phyloP scores from a whole-genome alignment of 495 filamentous ascomycete species.

The Xylaria acuta region DNA sequence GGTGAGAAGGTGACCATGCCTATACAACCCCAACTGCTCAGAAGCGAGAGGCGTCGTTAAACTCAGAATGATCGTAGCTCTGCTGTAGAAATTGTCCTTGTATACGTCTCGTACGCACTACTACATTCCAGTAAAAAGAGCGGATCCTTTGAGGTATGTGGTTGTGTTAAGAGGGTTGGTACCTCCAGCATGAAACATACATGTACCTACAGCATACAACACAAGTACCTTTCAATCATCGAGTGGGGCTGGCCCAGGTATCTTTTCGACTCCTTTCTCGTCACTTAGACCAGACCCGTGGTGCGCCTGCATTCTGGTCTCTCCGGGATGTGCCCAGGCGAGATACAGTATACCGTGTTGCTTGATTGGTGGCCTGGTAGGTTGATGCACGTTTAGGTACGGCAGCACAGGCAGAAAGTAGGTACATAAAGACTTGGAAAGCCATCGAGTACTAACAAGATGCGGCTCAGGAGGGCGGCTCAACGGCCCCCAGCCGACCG shows the following conservation, averaged over 20 bases:
- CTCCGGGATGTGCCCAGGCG: not conserved
- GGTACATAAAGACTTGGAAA: constrained; percentile 10
- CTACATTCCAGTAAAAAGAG: constrained; percentile 2
- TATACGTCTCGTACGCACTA: not conserved
- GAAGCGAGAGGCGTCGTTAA: constrained; percentile 12
- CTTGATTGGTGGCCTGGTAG: constrained; percentile 1
- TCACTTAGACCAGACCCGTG: not conserved
- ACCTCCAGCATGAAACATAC: too few relatives aligned
- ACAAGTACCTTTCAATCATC: constrained; percentile 2
- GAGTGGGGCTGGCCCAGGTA: not conserved
- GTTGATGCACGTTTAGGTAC: constrained; percentile 10
- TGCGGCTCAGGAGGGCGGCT: constrained; percentile 45
- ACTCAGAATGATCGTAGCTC: not conserved
- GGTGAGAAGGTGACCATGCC: constrained; percentile 16
- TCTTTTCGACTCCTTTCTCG: not conserved
- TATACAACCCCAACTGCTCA: constrained; percentile 4
- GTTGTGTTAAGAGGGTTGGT: not conserved
- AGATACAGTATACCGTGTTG: not conserved
- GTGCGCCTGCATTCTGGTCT: not conserved
- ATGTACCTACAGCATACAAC: not conserved
- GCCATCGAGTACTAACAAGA: constrained; percentile 40
- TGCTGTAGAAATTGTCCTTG: not conserved
- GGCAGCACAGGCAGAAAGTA: not conserved
- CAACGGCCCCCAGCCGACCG: constrained; percentile 35
- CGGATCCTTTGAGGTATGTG: not conserved